Percentiles rank a stretch among this genome's conserved stretches.
phyloP scores from a whole-genome alignment of 257 asterid species.

The Vinca minor region DNA sequence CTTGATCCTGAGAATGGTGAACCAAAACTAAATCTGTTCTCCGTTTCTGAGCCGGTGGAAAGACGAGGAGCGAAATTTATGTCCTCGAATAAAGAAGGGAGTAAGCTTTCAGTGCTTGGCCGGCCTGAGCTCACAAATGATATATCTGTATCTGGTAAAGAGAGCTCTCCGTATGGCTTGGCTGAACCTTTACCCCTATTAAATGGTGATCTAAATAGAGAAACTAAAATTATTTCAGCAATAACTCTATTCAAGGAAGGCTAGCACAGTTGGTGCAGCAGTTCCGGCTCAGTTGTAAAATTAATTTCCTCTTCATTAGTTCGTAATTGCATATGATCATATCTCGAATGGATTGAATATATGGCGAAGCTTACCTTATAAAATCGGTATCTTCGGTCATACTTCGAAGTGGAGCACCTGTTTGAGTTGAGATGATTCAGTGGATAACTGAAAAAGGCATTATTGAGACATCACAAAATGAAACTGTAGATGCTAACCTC shows the following conservation, averaged over 20 bases:
- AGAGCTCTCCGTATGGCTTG: conserved; percentile 48
- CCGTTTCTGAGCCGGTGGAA: conserved; percentile 61
- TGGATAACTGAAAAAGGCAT: conserved; percentile 1
- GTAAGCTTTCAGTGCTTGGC: conserved; percentile 41
- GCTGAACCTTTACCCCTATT: conserved; percentile 43
- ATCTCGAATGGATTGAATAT: not conserved
- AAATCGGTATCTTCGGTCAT: conserved; percentile 46
- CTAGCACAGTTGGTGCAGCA: too few species aligned
- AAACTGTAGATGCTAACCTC: conserved; percentile 28
- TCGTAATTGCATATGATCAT: conserved; percentile 3
- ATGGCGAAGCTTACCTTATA: conserved; percentile 41
- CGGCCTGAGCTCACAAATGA: conserved; percentile 63
- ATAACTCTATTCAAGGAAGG: too few species aligned
- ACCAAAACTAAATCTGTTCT: conserved; percentile 50
- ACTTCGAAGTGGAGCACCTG: conserved; percentile 35
- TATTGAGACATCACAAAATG: conserved; percentile 5
- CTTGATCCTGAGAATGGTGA: conserved; percentile 54
- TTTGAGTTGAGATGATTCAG: conserved; percentile 9
- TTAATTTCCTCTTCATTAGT: not conserved
- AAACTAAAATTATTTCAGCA: not conserved
- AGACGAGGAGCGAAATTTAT: conserved; percentile 33
- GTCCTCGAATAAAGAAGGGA: conserved; percentile 30
- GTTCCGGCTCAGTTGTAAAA: too few species aligned
- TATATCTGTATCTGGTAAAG: conserved; percentile 58
- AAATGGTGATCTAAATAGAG: conserved; percentile 65